A percentile compares a stretch with the other conserved stretches of the same genome.
These are phyloP conservation scores for apple (Malus domestica) DNA, from an alignment of 306 rosid genomes.

Conservation along the genomic window ASM211411v1 NC_041791.1:26141501-26142000, in stretches of 20 bases:
- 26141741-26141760: conserved; percentile 68
- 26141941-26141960: conserved; percentile 5
- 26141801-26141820: conserved; percentile 56
- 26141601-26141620: conserved; percentile 60
- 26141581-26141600: conserved; percentile 64
- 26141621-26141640: conserved; percentile 67
- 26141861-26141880: conserved; percentile 70
- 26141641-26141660: conserved; percentile 38
- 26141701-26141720: conserved; percentile 61
- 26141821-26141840: conserved; percentile 56
- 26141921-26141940: conserved; percentile 5
- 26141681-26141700: conserved; percentile 70
- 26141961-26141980: conserved; percentile 1
- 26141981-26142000: conserved; percentile 3
- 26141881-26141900: conserved; percentile 50
- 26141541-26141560: conserved; percentile 62
- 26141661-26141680: conserved; percentile 45
- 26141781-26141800: conserved; percentile 62
- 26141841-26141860: conserved; percentile 64
- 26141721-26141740: conserved; percentile 51
- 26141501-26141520: conserved; percentile 62
- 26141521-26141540: conserved; percentile 35
- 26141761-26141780: conserved; percentile 72
- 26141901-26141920: conserved; percentile 4
- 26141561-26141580: conserved; percentile 49